Evolutionary conservation across 2,329 filamentous ascomycete genomes (phyloP).

Genomic region (Cordyceps farinosa): DNA sequence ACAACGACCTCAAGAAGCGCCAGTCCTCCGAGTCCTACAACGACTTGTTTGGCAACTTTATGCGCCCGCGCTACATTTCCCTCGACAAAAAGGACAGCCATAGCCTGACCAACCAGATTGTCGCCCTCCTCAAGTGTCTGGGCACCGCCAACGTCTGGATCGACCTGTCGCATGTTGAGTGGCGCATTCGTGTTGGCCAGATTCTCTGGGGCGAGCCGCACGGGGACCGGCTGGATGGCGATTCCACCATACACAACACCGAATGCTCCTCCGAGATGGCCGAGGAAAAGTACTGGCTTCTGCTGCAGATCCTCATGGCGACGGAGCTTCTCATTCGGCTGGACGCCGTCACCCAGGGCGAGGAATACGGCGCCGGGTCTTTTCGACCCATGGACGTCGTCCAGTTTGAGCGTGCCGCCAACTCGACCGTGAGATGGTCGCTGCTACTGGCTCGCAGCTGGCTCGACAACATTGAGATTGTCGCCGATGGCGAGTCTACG

Average conservation of each 20-base stretch:
- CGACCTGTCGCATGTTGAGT: conserved; percentile 71
- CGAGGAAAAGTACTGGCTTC: conserved; percentile 63
- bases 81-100: conserved; percentile 57
- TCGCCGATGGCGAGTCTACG: conserved; percentile 37
- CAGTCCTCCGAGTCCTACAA: conserved; percentile 57
- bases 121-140: conserved; percentile 63
- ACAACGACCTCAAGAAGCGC: conserved; percentile 48
- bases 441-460: conserved; percentile 60
- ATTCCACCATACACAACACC: conserved; percentile 48
- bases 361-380: conserved; percentile 50
- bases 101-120: conserved; percentile 66
- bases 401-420: conserved; percentile 60
- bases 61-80: conserved; percentile 54
- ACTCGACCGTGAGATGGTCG: conserved; percentile 62
- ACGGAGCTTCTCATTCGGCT: conserved; percentile 63
- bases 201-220: conserved; percentile 60
- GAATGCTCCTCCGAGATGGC: conserved; percentile 48
- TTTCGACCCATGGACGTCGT: conserved; percentile 55
- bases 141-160: conserved; percentile 66
- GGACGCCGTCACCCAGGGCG: conserved; percentile 59
- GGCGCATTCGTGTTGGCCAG: conserved; percentile 70
- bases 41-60: conserved; percentile 57
- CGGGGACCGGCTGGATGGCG: conserved; percentile 52
- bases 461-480: conserved; percentile 64
- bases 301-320: conserved; percentile 62